phyloP scores from a whole-genome alignment of 768 basidiomycete species.

The Tephrocybe sp. region DNA sequence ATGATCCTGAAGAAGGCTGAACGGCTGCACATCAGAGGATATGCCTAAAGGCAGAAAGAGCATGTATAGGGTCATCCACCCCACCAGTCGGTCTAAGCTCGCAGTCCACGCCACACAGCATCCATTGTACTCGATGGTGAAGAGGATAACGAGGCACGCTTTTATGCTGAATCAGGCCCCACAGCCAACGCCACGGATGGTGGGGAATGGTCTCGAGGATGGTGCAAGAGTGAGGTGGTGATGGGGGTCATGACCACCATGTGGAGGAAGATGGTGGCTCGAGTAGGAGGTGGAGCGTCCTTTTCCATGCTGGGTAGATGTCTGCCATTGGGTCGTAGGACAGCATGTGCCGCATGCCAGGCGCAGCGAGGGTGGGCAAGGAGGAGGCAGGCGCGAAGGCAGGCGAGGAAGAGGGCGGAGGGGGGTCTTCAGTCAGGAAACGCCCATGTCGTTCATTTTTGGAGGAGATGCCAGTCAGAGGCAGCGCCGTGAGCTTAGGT shows the following conservation, averaged over 20 bases:
- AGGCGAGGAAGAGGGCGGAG: too few species aligned
- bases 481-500: too few species aligned
- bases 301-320: conserved; percentile 53
- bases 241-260: conserved; percentile 71
- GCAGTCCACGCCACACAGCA: conserved; percentile 76
- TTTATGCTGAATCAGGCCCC: conserved; percentile 87
- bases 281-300: conserved; percentile 65
- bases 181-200: conserved; percentile 67
- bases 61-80: conserved; percentile 68
- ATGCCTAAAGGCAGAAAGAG: conserved; percentile 27
- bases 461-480: too few species aligned
- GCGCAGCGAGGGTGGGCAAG: background rate
- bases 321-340: background rate
- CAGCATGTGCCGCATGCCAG: background rate
- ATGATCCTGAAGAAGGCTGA: conserved; percentile 80
- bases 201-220: conserved; percentile 79
- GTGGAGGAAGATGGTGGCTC: conserved; percentile 82
- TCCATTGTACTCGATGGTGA: conserved; percentile 82
- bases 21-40: conserved; percentile 7
- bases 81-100: conserved; percentile 56
- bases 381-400: background rate
- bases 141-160: conserved; percentile 81
- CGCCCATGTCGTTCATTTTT: too few species aligned
- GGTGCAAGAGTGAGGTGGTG: conserved; percentile 66
- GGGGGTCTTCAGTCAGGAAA: too few species aligned